phyloP scores from a whole-genome alignment of 2,329 filamentous ascomycete species.

The Neonectria hederae region DNA sequence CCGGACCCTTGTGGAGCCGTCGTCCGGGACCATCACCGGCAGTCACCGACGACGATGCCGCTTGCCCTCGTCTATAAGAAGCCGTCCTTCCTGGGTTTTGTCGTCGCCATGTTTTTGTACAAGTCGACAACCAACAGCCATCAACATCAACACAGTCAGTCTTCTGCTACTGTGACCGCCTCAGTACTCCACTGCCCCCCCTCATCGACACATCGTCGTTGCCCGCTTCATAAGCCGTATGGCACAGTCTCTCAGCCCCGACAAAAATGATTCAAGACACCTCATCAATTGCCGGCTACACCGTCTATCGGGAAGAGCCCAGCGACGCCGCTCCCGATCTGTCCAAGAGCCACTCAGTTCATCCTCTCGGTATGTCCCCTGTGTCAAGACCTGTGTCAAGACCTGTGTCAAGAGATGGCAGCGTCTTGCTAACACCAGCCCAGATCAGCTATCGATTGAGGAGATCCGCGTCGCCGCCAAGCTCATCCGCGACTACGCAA shows the following conservation, averaged over 20 bases:
- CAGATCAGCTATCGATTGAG: conserved; percentile 63
- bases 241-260: conserved; percentile 40
- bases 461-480: conserved; percentile 63
- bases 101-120: not conserved
- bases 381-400: no score
- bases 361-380: conserved; percentile 50
- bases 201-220: conserved; percentile 17
- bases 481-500: conserved; percentile 54
- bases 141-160: conserved; percentile 4
- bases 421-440: conserved; percentile 10
- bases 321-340: conserved; percentile 49
- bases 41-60: conserved; percentile 19
- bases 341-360: conserved; percentile 44
- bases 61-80: conserved; percentile 39
- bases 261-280: conserved; percentile 54
- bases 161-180: not conserved
- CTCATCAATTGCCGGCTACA: conserved; percentile 56
- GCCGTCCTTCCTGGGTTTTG: conserved; percentile 26
- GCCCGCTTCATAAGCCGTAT: conserved; percentile 32
- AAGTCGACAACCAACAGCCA: not conserved
- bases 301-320: conserved; percentile 55
- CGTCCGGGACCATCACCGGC: conserved; percentile 23
- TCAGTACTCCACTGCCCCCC: not conserved
- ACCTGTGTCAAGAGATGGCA: no score
- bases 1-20: conserved; percentile 5